Percentiles rank a stretch among this genome's conserved stretches.
phyloP scores from a whole-genome alignment of 1,284 basidiomycete species.

The Cutaneotrichosporon dermatis region DNA sequence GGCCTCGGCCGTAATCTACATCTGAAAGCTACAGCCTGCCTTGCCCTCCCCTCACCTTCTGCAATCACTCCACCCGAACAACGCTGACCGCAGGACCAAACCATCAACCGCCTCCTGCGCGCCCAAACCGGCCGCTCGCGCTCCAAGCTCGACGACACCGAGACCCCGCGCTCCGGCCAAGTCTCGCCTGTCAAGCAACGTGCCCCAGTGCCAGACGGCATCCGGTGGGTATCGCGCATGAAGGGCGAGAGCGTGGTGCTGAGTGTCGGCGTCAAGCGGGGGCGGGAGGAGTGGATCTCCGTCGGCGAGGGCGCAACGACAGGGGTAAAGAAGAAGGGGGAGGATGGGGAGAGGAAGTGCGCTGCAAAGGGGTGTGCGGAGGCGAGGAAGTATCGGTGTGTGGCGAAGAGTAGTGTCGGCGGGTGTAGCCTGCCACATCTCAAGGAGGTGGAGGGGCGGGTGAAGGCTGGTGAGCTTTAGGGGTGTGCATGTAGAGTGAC shows the following conservation, averaged over 20 bases:
- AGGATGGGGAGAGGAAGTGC: constrained; percentile 26
- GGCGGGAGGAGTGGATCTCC: constrained; percentile 25
- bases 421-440: constrained; percentile 56
- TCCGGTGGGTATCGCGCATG: constrained; percentile 13
- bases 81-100: constrained; percentile 55
- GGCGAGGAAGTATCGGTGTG: constrained; percentile 56
- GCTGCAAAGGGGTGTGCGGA: constrained; percentile 54
- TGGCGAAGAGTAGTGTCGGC: constrained; percentile 54
- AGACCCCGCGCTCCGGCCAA: constrained; percentile 30
- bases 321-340: neutral
- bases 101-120: constrained; percentile 84
- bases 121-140: constrained; percentile 68
- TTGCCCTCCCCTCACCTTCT: neutral
- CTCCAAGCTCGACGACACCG: constrained; percentile 58
- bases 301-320: neutral
- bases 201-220: constrained; percentile 3
- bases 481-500: neutral
- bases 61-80: neutral
- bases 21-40: neutral
- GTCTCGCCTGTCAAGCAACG: constrained; percentile 10
- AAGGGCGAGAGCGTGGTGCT: constrained; percentile 19
- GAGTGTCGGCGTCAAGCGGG: constrained; percentile 27
- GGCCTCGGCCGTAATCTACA: neutral
- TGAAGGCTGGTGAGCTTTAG: neutral
- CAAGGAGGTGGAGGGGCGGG: constrained; percentile 35